Percentiles rank a stretch among this genome's conserved stretches.
phyloP scores from a whole-genome alignment of 176 grass and related monocot genomes.

The Hordeum marinum region DNA sequence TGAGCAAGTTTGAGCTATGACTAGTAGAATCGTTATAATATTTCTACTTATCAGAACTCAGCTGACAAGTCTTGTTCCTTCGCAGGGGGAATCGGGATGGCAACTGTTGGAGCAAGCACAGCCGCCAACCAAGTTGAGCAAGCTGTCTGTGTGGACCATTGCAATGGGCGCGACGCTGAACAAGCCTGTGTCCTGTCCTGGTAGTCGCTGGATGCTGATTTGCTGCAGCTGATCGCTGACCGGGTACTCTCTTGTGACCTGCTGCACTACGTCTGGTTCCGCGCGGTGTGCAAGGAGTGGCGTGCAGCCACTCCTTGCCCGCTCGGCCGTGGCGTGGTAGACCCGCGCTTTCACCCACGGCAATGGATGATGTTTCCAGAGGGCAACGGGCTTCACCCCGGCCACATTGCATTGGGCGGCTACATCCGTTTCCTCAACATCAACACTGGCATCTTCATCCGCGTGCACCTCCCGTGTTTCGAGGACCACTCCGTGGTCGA shows the following conservation, averaged over 20 bases:
- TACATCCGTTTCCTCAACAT: not conserved
- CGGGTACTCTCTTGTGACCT: not conserved
- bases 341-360: not conserved
- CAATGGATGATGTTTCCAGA: not conserved
- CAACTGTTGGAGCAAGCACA: not conserved
- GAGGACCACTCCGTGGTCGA: not conserved
- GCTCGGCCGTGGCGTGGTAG: not conserved
- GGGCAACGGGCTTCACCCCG: not conserved
- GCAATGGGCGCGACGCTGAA: not conserved
- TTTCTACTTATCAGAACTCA: not conserved
- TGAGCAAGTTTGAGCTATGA: not conserved
- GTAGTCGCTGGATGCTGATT: not conserved
- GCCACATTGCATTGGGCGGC: not conserved
- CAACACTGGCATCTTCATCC: not conserved
- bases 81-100: not conserved
- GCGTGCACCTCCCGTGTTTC: not conserved
- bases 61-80: not conserved
- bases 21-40: not conserved
- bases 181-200: not conserved
- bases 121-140: not conserved
- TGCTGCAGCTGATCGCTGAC: not conserved
- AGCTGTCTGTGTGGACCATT: no score
- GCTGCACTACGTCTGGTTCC: not conserved
- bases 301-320: no score
- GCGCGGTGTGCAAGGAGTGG: not conserved